Base-by-base conservation (phyloP, 23 red algal species). In the Pyropia haitanensis region DNA sequence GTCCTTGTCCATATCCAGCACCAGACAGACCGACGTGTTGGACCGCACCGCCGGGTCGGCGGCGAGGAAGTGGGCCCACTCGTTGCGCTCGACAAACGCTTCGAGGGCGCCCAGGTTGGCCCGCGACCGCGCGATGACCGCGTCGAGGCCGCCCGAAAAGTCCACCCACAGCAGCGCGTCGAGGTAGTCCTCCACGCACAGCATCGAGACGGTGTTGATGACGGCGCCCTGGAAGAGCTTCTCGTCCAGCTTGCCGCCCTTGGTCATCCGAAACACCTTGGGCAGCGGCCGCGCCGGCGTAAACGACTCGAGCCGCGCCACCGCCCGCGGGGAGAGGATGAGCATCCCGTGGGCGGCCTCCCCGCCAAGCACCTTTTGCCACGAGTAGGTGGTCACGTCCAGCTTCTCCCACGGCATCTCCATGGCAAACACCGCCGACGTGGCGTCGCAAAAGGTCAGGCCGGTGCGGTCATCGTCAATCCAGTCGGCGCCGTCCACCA, bases 161-260 rank as follows among this genome's bases (percentile, higher is more conserved):
- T 88, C 72, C 21, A 75, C 75, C 91, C 91, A 96, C 58, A 73
- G 67, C 23, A 96, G 77, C 22, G 91, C 91, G 54, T 96, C 91
- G 20, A 96, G 52, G 70, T 96, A 96, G 78, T 96, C 91, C 66
- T 96, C 91, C 16, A 96, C 91, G 53, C 91, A 96, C 76, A 96
- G 49, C 83, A 96, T 89, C 32, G 91, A 96, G 56, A 89, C 84
- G 8, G 91, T 96, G 68, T 96, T 96, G 91, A 96, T 96, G 5
- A 96, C 91, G 53, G 74, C 77, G 20, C 91, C 91, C 58, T 78
- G n/a, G 65, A 96, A 96, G 19, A 96, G 39, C 56, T 71, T 55
- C 68, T 79, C 77, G 62, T 96, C 91, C 18, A 96, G 25, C 52
- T 96, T 88, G 64, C 83, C 78, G 34, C 89, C 89, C 50, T 96